These are phyloP conservation scores for Rasamsonia emersonii DNA, from an alignment of 2,329 filamentous ascomycete species.

Conservation along the genomic window DNA sequence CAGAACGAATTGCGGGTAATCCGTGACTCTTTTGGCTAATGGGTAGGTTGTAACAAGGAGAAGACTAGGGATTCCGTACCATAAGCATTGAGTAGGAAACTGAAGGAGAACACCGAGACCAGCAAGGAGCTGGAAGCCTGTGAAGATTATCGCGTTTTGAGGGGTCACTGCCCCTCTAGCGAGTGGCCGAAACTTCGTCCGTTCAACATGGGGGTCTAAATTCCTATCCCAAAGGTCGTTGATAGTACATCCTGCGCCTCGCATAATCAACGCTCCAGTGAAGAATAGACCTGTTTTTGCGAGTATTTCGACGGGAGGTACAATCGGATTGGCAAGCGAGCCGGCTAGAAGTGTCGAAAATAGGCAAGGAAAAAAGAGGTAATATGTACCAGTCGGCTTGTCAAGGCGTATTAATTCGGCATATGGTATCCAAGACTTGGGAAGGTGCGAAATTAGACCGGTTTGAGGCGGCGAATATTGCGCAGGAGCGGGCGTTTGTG, in stretches of 20 bases:
- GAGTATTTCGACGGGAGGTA: constrained; percentile 25
- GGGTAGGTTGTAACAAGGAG: constrained; percentile 41
- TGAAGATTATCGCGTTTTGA: constrained; percentile 35
- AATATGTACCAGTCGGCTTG: constrained; percentile 44
- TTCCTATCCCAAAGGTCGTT: constrained; percentile 50
- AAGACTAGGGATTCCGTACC: constrained; percentile 36
- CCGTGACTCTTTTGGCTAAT: constrained; percentile 44
- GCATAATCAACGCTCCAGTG: constrained; percentile 40
- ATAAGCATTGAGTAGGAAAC: constrained; percentile 34
- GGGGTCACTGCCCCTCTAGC: constrained; percentile 44
- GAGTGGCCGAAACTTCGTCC: constrained; percentile 44
- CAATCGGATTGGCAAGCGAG: constrained; percentile 25
- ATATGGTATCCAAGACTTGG: constrained; percentile 46
- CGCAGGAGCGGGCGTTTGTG: constrained; percentile 6
- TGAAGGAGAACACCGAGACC: constrained; percentile 36
- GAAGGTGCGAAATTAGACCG: constrained; percentile 39
- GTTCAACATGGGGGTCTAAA: constrained; percentile 44
- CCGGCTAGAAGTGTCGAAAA: constrained; percentile 40
- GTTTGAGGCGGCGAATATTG: constrained; percentile 38
- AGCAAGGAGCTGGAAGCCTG: constrained; percentile 33
- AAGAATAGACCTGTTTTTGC: constrained; percentile 33
- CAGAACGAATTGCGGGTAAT: constrained; percentile 45
- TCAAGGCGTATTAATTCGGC: constrained; percentile 38
- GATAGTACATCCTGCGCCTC: constrained; percentile 45
- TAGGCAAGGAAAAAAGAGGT: constrained; percentile 45